Evolutionary conservation across 2,329 filamentous ascomycete species (phyloP), one percentile per base, ranked within the genome.

Genomic region (Herpotrichia juniperi): DNA sequence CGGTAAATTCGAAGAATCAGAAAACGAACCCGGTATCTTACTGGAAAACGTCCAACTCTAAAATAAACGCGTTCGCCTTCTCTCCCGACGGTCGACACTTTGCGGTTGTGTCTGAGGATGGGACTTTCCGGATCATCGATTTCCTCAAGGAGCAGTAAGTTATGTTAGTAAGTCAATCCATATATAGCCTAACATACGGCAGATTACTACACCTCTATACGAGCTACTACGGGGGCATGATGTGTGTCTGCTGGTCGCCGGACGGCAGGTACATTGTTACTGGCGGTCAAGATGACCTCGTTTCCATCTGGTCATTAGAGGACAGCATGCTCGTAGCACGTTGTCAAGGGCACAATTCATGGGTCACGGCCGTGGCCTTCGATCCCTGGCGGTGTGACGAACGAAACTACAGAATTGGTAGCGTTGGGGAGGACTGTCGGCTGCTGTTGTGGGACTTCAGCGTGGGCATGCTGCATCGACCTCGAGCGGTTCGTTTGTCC

Each of bases 371-470:
- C 14, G 91, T 99, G 32, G 91, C 91, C 3, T 99, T 97, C 71
- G 94, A 99, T 71, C 92, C 92, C 0, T 99, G 94, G 94, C 85
- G 93, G 57, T 99, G 94, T 68, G 94, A 99, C 68, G 91, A 96
- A 69, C 86, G 89, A 63, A 97, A 91, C 64, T 99, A 99, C 75
- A 86, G 94, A 1, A 96, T 99, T 66, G 94, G 94, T 25, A 96
- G 91, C 65, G 93, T 99, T 1, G 94, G 93, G 12, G 93, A 97
- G 70, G 94, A 99, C 71, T 91, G 93, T 64, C 83, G 92, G 51
- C 79, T 99, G 16, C 85, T 96, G 53, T 79, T 99, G 11, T 99
- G 94, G 94, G 94, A 99, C 77, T 99, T 99, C 72, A 96, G 88
- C 60, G 91, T 96, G 35, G 92, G 92, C 63, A 97, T 97, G 93